These are phyloP conservation scores for Tetracladium setigerum DNA, from an alignment of 495 filamentous ascomycete genomes.

Conservation along the genomic window DNA sequence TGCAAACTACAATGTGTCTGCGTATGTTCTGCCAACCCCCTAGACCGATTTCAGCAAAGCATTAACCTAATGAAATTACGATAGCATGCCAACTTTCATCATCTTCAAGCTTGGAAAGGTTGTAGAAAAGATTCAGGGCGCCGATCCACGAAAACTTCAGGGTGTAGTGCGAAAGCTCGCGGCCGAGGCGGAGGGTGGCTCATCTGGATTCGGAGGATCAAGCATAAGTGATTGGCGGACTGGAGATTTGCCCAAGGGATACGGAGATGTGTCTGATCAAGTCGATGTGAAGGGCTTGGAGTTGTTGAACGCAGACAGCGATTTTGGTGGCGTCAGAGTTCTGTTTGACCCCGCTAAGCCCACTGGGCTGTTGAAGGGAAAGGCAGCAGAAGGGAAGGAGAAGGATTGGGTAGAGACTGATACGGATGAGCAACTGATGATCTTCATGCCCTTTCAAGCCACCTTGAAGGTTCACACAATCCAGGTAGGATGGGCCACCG, in stretches of 20 bases:
- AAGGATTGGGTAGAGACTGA: conserved; percentile 97
- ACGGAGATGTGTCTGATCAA: conserved; percentile 74
- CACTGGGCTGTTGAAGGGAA: conserved; percentile 51
- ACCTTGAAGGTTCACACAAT: conserved; percentile 87
- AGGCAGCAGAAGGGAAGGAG: conserved; percentile 32
- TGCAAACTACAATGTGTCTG: conserved; percentile 60
- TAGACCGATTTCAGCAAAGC: neutral
- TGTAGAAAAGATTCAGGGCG: conserved; percentile 64
- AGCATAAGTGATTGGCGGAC: conserved; percentile 60
- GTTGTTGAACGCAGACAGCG: conserved; percentile 74
- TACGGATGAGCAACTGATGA: conserved; percentile 96
- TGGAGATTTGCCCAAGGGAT: conserved; percentile 67
- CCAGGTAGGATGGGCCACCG: conserved; percentile 30
- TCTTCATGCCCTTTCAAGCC: conserved; percentile 85
- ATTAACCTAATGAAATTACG: conserved; percentile 6
- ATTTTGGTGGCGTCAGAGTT: conserved; percentile 57
- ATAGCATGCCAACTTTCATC: conserved; percentile 76
- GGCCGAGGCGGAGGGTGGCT: conserved; percentile 51
- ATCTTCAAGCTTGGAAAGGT: conserved; percentile 69
- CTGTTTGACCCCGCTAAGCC: conserved; percentile 69
- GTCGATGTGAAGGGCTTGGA: conserved; percentile 76
- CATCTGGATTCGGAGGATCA: conserved; percentile 34
- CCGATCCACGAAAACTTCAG: conserved; percentile 60
- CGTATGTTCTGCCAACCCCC: conserved; percentile 37
- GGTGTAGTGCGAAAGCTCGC: conserved; percentile 65